phyloP scores from a whole-genome alignment of 1,284 basidiomycete genomes.

The Peniophora sp. region DNA sequence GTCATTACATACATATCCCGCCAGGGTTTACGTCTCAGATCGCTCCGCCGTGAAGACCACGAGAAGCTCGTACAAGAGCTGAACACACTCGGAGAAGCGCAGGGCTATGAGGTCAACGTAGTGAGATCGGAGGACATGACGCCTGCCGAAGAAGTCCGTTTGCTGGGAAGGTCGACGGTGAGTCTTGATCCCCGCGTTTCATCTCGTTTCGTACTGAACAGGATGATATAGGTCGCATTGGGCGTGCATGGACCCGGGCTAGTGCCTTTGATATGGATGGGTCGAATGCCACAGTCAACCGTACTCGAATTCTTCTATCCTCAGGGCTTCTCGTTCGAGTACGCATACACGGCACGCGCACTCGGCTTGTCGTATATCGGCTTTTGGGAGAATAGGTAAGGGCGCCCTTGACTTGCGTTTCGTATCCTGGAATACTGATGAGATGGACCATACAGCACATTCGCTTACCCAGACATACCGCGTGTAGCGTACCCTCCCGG shows the following conservation, averaged over 20 bases:
- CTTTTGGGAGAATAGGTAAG: conserved; percentile 62
- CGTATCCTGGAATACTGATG: background rate
- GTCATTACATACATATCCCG: conserved; percentile 87
- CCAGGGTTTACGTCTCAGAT: conserved; percentile 77
- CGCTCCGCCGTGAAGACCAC: conserved; percentile 55
- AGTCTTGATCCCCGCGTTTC: conserved; percentile 2
- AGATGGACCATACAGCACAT: conserved; percentile 22
- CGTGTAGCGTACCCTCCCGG: conserved; percentile 44
- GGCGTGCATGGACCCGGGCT: conserved; percentile 85
- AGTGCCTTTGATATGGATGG: conserved; percentile 82
- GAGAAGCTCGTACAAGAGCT: conserved; percentile 57
- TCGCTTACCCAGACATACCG: conserved; percentile 39
- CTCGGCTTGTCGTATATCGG: conserved; percentile 82
- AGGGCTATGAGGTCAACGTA: conserved; percentile 81
- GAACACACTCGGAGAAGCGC: conserved; percentile 53
- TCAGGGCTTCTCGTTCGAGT: conserved; percentile 79
- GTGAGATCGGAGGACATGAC: conserved; percentile 77
- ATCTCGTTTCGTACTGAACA: conserved; percentile 1
- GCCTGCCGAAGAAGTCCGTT: conserved; percentile 66
- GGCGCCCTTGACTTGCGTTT: conserved; percentile 2
- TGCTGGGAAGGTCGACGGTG: conserved; percentile 78
- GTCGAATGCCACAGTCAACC: conserved; percentile 61
- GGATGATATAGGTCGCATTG: conserved; percentile 61
- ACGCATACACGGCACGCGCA: conserved; percentile 73
- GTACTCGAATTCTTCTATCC: conserved; percentile 90